Evolutionary conservation across 192 early-diverging fungal species (phyloP), one percentile per base, ranked within the genome.

Genomic region (Coemansia sp.): DNA sequence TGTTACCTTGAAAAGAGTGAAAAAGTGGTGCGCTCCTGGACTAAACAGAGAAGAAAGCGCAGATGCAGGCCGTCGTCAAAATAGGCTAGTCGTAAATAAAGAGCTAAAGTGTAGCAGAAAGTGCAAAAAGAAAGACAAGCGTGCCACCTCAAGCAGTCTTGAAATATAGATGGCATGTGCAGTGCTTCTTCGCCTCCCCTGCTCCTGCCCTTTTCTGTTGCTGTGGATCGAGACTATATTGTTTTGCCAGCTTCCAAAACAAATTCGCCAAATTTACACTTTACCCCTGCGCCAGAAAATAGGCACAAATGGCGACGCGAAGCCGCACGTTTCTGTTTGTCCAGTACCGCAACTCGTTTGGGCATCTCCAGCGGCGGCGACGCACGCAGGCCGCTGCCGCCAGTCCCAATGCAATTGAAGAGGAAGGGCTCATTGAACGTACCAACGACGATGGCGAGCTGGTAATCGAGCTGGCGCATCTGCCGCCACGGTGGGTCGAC

Each of bases 401-500:
- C n/a, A 39, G 60, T 35, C 66, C 43, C 54, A 59, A 69, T 5
- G 47, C 50, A 15, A 54, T 51, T 5, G 73, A 82, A 39, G 73
- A 66, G 24, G 71, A 79, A 39, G 67, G 85, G 51, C 79, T 83
- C 45, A 67, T 89, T 77, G 62, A 85, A 73, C 68, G 71, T 41
- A 82, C 88, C 43, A 87, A 87, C 55, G 88, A 91, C 67, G 85
- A 84, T 37, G 86, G 87, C 14, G 90, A 91, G 59, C 89, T 89
- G 23, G 89, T 94, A 29, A 95, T 98, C 43, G 94, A 96, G 72
- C 75, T 96, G 71, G 85, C 90, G 45, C 87, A 88, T 64, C 80
- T 98, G 56, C 94, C 94, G 50, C 96, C 96, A 21, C 87, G 89
- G 85, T 98, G 96, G 93, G 88, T 93, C 8, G 94, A 96, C 75